Evolutionary conservation across 768 basidiomycete genomes (phyloP), one percentile per base, ranked within the genome.

Genomic region (Infundibulicybe gibba): DNA sequence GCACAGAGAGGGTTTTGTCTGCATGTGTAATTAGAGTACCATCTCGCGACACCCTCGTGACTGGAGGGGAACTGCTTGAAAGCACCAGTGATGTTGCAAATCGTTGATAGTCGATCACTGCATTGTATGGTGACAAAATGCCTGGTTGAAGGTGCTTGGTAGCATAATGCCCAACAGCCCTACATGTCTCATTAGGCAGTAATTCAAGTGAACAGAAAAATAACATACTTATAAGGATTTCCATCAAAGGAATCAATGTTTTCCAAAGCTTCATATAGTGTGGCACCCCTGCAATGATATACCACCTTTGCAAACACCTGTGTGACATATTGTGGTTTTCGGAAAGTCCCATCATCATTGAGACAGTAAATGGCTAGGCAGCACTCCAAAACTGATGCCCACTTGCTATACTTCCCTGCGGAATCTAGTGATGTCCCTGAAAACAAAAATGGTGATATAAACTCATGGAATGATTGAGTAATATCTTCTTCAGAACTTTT

Each of bases 261-360:
- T n/a, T 19, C 4, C 6, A 17, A 38, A 3, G 33, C 34, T 21
- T 45, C 15, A 30, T 16, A 45, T 5, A 45, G 16, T 2, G 19
- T 45, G 5, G 33, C 37, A 35, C 44, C 44, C 16, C 44, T 2
- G 44, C 44, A 45, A 39, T 13, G 12, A 45, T 45, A 45, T 37
- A 38, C 16, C 11, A 35, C 13, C 13, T 17, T 45, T 31, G 44
- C 32, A 11, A 45, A 38, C 5, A 37, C 8, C 35, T 13, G 32
- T 14, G 44, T 38, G 14, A 45, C 14, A 12, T 45, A 9, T 13
- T 39, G 8, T 12, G 44, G 6, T 19, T 17, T 5, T 38, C 14
- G 5, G 35, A 45, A 45, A 13, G 37, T 39, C 8, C 44, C 44
- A 45, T 45, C 35, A 2, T 12, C 15, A 13, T 35, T 45, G 16